Base-by-base conservation (phyloP, 208 protist genomes). In the Crithidia sp. region DNA sequence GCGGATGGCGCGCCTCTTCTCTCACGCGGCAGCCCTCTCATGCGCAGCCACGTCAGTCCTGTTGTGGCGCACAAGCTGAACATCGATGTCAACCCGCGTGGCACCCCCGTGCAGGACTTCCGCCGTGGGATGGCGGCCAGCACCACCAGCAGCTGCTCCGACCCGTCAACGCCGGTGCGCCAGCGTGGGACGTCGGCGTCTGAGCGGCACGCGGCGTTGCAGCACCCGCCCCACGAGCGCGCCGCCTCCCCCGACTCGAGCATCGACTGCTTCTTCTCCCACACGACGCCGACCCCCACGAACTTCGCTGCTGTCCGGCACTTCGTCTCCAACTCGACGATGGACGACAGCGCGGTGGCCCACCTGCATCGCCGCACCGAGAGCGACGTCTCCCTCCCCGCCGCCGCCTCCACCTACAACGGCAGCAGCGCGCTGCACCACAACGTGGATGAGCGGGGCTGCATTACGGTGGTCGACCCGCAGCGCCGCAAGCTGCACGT, bases 391-490 rank as follows among this genome's bases (percentile, higher is more conserved):
- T 72, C 67, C 19, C 50, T 79, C 13, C 67, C 74, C 1, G 61
- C 61, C 50, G 74, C 67, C 4, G 74, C 74, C 53, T 69, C 67
- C 36, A 74, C 67, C 7, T 79, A 79, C 74, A 63, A 47, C 59
- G 67, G 74, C 47, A 49, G 61, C 54, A 58, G 53, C 17, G 59
- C 74, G 3, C 47, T 63, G 60, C 74, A 79, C 13, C 74, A 79
- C 37, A 58, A 81, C 70, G 41, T 74, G 12, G 70, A 77, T 37
- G 72, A 74, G 40, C 56, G 71, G 17, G 49, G 70, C 36, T 88
- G 74, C 77, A 80, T 85, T 47, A 76, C 81, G 9, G 91, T 95
- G 4, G 83, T 95, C 28, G 91, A 95, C 73, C 91, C 91, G 44
- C 75, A 82, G 41, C 83, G 84, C 58, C 82, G 85, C 66, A 95